Base-by-base conservation (phyloP, 352 stramenopile genomes). In the Blastocystis sp. region DNA sequence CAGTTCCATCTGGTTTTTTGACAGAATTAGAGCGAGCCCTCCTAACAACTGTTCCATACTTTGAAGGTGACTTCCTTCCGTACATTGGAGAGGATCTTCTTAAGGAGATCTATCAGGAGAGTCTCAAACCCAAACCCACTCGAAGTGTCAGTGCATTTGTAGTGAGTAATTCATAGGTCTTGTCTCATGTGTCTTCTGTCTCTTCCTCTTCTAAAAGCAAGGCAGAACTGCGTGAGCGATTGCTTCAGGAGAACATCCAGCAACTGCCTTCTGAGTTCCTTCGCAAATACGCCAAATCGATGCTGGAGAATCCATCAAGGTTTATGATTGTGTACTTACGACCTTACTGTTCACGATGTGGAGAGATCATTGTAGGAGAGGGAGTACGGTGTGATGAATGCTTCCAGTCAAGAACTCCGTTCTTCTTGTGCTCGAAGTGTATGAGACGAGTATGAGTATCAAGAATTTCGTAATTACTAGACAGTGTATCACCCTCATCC, bases 311-410 rank as follows among this genome's bases (percentile, higher is more conserved):
- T 29, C 71, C 71, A 3, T 39, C 32, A 27, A 32, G 71, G 16
- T 83, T 83, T 43, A 65, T 83, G 52, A 69, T 59, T 39, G 71
- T 83, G 3, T 83, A 83, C 66, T 39, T 83, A 19, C 71, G 57
- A 12, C 71, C 71, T n/a, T 69, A 69, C 29, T 83, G 71, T 32
- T 61, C 35, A 21, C 52, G n/a, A 7, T 83, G 71, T 43, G 71
- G 35, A 12, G 21, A 59, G 19, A 21, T 83, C 2, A 83, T 83
- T 43, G 37, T 69, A 4, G 57, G 57, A 2, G 21, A 27, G 21
- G 52, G 57, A 27, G 1, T 42, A 9, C 71, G 57, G 19, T 83
- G 71, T 43, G 71, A 83, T 24, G 52, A 83, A 6, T 83, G 71
- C 32, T 69, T 46, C 52, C 27, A 69, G n/a, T 27, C n/a, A 19